Evolutionary conservation across 768 basidiomycete genomes (phyloP).

Genomic region (Xanthoconium stramineum): DNA sequence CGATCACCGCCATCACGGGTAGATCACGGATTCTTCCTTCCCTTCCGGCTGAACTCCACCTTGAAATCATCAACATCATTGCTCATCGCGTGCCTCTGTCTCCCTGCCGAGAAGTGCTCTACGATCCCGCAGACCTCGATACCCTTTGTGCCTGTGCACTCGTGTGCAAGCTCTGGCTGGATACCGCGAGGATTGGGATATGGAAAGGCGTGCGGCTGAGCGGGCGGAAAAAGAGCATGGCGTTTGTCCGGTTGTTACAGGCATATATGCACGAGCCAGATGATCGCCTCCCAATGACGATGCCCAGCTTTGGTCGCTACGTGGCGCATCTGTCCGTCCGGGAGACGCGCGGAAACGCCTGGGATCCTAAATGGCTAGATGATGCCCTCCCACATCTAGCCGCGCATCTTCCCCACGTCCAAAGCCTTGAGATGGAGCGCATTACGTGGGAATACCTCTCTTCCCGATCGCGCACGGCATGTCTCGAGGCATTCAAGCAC

Average conservation of each 20-base stretch:
- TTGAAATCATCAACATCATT: constrained; percentile 29
- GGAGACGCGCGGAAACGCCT: constrained; percentile 30
- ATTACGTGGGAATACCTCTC: constrained; percentile 34
- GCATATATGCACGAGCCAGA: constrained; percentile 13
- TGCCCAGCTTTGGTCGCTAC: constrained; percentile 60
- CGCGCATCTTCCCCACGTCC: constrained; percentile 18
- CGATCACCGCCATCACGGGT: background rate
- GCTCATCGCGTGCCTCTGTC: constrained; percentile 13
- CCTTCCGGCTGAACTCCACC: constrained; percentile 30
- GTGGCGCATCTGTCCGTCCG: constrained; percentile 24
- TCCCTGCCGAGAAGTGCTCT: constrained; percentile 7
- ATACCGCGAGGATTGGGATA: constrained; percentile 21
- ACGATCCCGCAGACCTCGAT: constrained; percentile 16
- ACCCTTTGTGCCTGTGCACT: constrained; percentile 27
- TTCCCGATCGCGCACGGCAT: constrained; percentile 22
- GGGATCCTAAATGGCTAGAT: constrained; percentile 34
- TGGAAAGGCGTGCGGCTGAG: constrained; percentile 24
- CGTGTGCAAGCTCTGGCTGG: constrained; percentile 31
- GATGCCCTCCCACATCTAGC: constrained; percentile 27
- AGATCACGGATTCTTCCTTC: constrained; percentile 13
- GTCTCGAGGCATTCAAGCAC: constrained; percentile 24
- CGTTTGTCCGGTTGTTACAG: constrained; percentile 16
- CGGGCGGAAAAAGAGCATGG: constrained; percentile 18
- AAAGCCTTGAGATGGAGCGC: constrained; percentile 27
- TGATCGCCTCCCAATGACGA: constrained; percentile 36